Evolutionary conservation across 768 basidiomycete species (phyloP).

Genomic region (Tulasnella sp.): DNA sequence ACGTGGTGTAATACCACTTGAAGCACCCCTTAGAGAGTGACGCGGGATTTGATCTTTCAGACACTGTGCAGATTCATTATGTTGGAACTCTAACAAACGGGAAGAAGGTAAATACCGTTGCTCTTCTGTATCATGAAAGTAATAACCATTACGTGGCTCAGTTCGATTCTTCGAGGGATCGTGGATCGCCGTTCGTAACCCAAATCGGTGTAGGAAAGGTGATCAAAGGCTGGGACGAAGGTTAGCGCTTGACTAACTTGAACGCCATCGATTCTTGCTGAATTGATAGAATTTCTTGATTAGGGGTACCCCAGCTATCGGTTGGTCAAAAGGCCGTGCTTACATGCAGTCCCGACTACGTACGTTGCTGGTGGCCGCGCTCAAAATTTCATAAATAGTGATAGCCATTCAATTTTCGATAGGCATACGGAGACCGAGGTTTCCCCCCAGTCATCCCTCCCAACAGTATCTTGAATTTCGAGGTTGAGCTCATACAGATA

Average conservation of each 20-base stretch:
- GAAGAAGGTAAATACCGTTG: not conserved
- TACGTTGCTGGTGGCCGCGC: slow-evolving; percentile 41
- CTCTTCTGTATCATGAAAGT: not conserved
- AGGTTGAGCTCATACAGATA: slow-evolving; percentile 78
- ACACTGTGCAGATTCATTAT: slow-evolving; percentile 74
- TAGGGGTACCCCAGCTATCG: slow-evolving; percentile 74
- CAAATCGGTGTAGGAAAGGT: slow-evolving; percentile 79
- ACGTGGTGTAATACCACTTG: slow-evolving; percentile 33
- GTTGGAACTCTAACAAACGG: slow-evolving; percentile 55
- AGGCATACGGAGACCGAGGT: slow-evolving; percentile 73
- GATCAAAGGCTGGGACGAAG: slow-evolving; percentile 90
- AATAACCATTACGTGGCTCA: not conserved
- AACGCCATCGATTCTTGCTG: too few species aligned
- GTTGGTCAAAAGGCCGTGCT: slow-evolving; percentile 69
- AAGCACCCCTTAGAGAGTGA: not conserved
- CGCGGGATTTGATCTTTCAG: slow-evolving; percentile 39
- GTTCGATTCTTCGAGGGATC: slow-evolving; percentile 39
- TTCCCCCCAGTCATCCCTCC: slow-evolving; percentile 77
- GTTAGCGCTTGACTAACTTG: slow-evolving; percentile 39
- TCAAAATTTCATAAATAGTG: not conserved
- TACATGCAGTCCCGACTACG: slow-evolving; percentile 71
- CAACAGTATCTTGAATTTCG: slow-evolving; percentile 70
- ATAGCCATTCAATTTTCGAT: not conserved
- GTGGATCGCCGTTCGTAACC: slow-evolving; percentile 59
- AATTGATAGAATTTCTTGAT: not conserved